A percentile compares a stretch with the other conserved stretches of the same genome.
phyloP scores from a whole-genome alignment of 768 basidiomycete species.

The Boletus pseudopeckii region DNA sequence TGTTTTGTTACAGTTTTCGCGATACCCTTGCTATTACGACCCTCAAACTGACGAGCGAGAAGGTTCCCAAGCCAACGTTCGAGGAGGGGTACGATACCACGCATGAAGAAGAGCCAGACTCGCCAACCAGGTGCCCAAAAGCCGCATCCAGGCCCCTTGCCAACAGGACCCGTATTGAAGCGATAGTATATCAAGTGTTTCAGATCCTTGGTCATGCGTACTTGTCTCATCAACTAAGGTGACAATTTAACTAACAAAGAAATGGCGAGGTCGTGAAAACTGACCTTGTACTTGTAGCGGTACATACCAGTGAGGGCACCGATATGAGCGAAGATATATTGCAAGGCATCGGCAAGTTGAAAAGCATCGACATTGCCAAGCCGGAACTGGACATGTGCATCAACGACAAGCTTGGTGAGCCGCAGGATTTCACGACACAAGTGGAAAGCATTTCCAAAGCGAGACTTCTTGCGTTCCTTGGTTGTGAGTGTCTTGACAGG shows the following conservation, averaged over 20 bases:
- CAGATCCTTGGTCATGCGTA: constrained; percentile 98
- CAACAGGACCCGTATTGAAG: constrained; percentile 99
- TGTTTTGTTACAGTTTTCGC: constrained; percentile 99
- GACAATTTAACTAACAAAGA: constrained; percentile 3
- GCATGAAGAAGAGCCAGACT: constrained; percentile 99
- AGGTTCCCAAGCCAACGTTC: constrained; percentile 98
- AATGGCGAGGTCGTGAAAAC: constrained; percentile 13
- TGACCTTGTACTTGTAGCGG: constrained; percentile 97
- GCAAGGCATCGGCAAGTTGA: constrained; percentile 96
- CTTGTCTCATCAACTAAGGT: constrained; percentile 91
- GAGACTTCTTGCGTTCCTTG: constrained; percentile 99
- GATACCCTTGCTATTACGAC: constrained; percentile 92
- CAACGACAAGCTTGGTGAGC: constrained; percentile 96
- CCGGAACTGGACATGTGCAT: constrained; percentile 98
- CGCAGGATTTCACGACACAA: constrained; percentile 97
- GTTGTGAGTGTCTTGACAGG: constrained; percentile 97
- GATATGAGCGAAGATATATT: constrained; percentile 97
- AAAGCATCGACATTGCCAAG: constrained; percentile 98
- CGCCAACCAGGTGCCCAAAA: constrained; percentile 99
- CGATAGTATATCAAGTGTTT: constrained; percentile 98
- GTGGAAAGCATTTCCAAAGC: constrained; percentile 99
- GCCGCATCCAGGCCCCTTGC: constrained; percentile 97
- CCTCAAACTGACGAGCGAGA: constrained; percentile 97
- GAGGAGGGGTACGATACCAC: constrained; percentile 95
- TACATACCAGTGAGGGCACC: constrained; percentile 99